Conservation (phyloP, 2,329 filamentous ascomycete species). For the Clarireedia monteithiana region DNA sequence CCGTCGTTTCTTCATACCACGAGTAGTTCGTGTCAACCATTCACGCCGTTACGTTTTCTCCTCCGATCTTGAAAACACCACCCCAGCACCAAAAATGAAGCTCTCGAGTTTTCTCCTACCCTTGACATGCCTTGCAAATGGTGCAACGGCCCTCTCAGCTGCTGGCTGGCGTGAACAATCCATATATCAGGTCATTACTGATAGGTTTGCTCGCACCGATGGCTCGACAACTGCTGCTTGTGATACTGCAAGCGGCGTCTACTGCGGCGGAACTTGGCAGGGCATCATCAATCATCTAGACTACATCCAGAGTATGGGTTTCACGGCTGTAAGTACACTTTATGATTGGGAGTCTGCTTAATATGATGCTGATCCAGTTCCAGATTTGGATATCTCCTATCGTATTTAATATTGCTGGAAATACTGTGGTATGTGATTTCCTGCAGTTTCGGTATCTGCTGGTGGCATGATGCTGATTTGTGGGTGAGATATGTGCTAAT, state of each 20-base stretch:
- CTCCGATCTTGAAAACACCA: background rate
- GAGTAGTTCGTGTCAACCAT: too few relatives aligned
- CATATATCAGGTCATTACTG: conserved; percentile 40
- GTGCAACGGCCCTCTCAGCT: conserved; percentile 14
- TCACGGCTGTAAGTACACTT: conserved; percentile 27
- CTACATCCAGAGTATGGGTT: conserved; percentile 35
- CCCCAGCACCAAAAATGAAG: background rate
- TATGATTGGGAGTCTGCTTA: background rate
- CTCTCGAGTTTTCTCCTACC: background rate
- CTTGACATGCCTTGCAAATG: background rate
- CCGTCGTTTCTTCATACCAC: too few relatives aligned
- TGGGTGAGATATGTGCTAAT: background rate
- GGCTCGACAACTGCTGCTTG: conserved; percentile 25
- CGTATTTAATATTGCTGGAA: conserved; percentile 31
- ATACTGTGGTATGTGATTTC: conserved; percentile 19
- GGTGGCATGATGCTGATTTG: background rate
- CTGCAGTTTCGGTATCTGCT: background rate
- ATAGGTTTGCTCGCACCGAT: conserved; percentile 29
- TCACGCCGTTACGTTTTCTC: too few relatives aligned
- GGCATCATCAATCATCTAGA: conserved; percentile 35
- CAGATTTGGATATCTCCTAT: conserved; percentile 39
- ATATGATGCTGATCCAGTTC: background rate
- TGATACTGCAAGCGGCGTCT: conserved; percentile 25
- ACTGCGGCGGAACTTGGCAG: conserved; percentile 40
- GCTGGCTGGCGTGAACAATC: conserved; percentile 34